Percentiles rank a stretch among this genome's conserved stretches.
These are phyloP conservation scores for Fusarium chaquense DNA, from an alignment of 2,329 filamentous ascomycete species.

Conservation along the genomic window DNA sequence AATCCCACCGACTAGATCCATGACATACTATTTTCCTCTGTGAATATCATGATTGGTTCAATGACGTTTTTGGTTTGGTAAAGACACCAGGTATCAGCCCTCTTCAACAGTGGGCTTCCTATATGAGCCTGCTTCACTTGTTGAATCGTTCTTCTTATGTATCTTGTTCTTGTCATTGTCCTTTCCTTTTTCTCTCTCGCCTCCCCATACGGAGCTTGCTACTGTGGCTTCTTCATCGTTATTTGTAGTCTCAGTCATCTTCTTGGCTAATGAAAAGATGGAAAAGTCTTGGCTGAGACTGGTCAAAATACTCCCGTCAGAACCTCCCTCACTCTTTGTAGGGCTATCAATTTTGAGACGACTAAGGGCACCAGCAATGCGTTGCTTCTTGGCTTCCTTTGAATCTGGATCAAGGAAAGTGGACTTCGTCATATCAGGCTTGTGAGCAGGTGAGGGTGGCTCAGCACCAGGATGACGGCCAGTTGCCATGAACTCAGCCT, in stretches of 20 bases:
- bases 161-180: slow-evolving; percentile 1
- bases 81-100: slow-evolving; percentile 1
- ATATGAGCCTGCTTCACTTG: slow-evolving; percentile 38
- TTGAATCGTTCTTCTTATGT: slow-evolving; percentile 20
- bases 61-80: no score
- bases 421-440: slow-evolving; percentile 20
- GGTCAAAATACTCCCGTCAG: slow-evolving; percentile 36
- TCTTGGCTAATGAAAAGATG: slow-evolving; percentile 42
- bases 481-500: slow-evolving; percentile 37
- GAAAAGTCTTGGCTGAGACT: slow-evolving; percentile 44
- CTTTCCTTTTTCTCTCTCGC: slow-evolving; percentile 22
- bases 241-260: slow-evolving; percentile 30
- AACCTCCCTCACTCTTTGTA: slow-evolving; percentile 21
- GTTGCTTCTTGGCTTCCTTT: slow-evolving; percentile 33
- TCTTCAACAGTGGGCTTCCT: slow-evolving; percentile 47
- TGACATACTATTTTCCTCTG: slow-evolving; percentile 13
- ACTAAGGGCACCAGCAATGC: slow-evolving; percentile 40
- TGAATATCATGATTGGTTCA: background rate
- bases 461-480: slow-evolving; percentile 36
- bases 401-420: slow-evolving; percentile 22
- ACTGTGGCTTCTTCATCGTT: slow-evolving; percentile 39
- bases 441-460: slow-evolving; percentile 10
- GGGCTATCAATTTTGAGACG: slow-evolving; percentile 36
- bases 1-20: background rate
- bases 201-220: slow-evolving; percentile 42